phyloP scores from a whole-genome alignment of 176 grass and related monocot genomes.

The Zea mays region DNA sequence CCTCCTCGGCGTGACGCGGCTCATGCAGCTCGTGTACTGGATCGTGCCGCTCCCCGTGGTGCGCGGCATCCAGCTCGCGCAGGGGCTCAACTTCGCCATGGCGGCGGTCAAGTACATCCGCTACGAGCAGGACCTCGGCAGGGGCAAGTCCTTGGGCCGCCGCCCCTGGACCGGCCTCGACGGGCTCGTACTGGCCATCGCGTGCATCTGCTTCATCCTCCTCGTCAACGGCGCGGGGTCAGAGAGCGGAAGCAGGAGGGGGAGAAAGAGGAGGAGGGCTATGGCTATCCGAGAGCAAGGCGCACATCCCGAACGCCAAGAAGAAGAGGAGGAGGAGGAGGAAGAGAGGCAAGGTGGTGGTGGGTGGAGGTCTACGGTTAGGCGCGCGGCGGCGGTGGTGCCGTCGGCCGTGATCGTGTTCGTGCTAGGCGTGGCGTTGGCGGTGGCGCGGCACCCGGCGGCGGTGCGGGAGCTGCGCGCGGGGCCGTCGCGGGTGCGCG shows the following conservation, averaged over 20 bases:
- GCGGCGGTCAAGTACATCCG: slow-evolving; percentile 81
- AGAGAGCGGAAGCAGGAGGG: not conserved
- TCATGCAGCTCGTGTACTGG: slow-evolving; percentile 72
- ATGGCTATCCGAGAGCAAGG: not conserved
- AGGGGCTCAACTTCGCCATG: slow-evolving; percentile 89
- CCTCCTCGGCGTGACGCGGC: slow-evolving; percentile 69
- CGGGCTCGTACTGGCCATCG: slow-evolving; percentile 65
- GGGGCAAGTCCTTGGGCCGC: slow-evolving; percentile 30
- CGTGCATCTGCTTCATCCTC: slow-evolving; percentile 58
- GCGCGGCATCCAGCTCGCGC: slow-evolving; percentile 85
- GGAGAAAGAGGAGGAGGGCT: not conserved
- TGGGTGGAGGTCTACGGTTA: not conserved
- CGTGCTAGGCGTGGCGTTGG: slow-evolving; percentile 65
- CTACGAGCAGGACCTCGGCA: slow-evolving; percentile 69
- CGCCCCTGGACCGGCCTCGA: slow-evolving; percentile 73
- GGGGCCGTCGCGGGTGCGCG: slow-evolving; percentile 57
- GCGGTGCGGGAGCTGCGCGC: slow-evolving; percentile 54
- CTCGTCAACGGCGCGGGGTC: slow-evolving; percentile 67
- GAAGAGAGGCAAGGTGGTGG: not conserved
- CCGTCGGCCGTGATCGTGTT: slow-evolving; percentile 83
- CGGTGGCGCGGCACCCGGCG: slow-evolving; percentile 60
- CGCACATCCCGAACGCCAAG: not conserved
- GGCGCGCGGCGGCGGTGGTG: slow-evolving; percentile 20
- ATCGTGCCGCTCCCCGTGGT: slow-evolving; percentile 84
- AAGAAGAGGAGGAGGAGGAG: not conserved